Conservation (phyloP, 495 filamentous ascomycete species). For the Neurospora terricola region DNA sequence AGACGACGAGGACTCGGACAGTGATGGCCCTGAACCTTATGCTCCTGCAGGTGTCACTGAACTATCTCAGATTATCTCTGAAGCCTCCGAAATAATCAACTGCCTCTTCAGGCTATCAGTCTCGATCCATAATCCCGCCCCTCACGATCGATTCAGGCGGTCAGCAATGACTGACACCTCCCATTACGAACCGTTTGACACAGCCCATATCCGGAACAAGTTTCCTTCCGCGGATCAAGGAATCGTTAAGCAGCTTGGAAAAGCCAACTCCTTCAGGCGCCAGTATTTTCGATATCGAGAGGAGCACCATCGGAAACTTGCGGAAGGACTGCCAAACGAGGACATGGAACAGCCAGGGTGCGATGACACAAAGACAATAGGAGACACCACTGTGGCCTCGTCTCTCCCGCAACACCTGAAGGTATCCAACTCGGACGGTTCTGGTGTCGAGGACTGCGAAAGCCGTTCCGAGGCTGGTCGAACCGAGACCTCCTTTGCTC, state of each 20-base stretch:
- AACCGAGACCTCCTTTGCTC: constrained; percentile 11
- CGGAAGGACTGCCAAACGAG: constrained; percentile 9
- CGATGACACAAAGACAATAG: neutral
- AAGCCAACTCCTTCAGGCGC: constrained; percentile 30
- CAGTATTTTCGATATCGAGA: constrained; percentile 34
- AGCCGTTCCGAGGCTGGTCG: constrained; percentile 8
- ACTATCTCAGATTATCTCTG: constrained; percentile 4
- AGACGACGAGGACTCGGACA: neutral
- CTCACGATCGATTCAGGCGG: constrained; percentile 16
- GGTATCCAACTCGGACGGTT: neutral
- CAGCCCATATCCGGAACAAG: neutral
- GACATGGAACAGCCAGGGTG: neutral
- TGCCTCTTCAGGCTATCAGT: constrained; percentile 13
- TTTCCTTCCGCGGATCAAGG: neutral
- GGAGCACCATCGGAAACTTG: constrained; percentile 28
- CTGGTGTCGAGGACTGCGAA: constrained; percentile 1
- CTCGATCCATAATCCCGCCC: constrained; percentile 15
- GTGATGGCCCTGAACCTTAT: neutral
- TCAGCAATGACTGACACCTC: constrained; percentile 5
- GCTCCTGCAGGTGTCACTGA: neutral
- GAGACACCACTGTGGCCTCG: constrained; percentile 9
- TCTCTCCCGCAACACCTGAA: constrained; percentile 6
- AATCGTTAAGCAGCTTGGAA: constrained; percentile 27
- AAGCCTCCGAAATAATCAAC: constrained; percentile 9
- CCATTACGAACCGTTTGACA: constrained; percentile 6